These are phyloP conservation scores for Leccinum obscurum DNA, from an alignment of 768 basidiomycete genomes.

Conservation along the genomic window DNA sequence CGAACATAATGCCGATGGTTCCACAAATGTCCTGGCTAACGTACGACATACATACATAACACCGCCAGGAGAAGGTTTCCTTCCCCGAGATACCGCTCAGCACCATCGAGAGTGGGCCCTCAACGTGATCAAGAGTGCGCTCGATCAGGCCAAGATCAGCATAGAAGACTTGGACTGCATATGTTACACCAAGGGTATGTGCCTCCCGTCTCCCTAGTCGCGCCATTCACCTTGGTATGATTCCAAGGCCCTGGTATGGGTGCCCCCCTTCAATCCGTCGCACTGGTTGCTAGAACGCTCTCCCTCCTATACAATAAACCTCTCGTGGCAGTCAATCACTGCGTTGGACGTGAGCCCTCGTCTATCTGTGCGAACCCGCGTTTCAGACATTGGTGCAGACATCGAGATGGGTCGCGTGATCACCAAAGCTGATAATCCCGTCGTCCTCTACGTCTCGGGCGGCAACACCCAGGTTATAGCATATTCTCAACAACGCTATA, in stretches of 20 bases:
- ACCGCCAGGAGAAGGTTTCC: conserved; percentile 96
- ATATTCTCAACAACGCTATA: conserved; percentile 94
- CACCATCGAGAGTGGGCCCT: conserved; percentile 95
- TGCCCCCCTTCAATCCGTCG: conserved; percentile 92
- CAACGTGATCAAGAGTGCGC: conserved; percentile 74
- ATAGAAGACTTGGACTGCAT: conserved; percentile 90
- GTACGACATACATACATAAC: conserved; percentile 98
- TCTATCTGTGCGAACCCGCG: not conserved
- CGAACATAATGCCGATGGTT: conserved; percentile 73
- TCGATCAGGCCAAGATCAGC: conserved; percentile 63
- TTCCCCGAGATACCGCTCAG: conserved; percentile 91
- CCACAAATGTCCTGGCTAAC: conserved; percentile 82
- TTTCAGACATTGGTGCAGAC: conserved; percentile 49
- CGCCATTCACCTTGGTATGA: conserved; percentile 1
- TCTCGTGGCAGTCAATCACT: conserved; percentile 97
- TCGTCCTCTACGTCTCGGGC: conserved; percentile 97
- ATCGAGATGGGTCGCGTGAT: conserved; percentile 98
- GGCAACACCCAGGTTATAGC: conserved; percentile 99
- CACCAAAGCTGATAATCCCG: conserved; percentile 91
- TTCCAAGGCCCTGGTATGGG: conserved; percentile 96
- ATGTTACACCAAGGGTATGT: conserved; percentile 91
- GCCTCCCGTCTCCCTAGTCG: not conserved
- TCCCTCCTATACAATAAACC: conserved; percentile 88
- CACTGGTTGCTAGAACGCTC: conserved; percentile 88
- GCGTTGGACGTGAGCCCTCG: conserved; percentile 81